A percentile compares a stretch with the other conserved stretches of the same genome.
phyloP scores from a whole-genome alignment of 1,139 yeast species.

The Pichia terricola region DNA sequence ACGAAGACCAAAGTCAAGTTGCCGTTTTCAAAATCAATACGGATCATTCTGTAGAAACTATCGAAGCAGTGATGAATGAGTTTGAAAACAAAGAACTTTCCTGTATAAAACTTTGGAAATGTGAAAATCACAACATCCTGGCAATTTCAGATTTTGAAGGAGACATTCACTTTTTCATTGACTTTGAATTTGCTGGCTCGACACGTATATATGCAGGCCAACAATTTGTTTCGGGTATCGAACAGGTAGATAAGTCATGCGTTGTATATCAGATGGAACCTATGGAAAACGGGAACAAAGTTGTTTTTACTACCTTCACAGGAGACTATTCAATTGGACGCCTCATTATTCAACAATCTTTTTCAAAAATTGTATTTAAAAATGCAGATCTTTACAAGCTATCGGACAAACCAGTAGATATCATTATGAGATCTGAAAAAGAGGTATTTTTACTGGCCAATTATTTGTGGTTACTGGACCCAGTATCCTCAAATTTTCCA shows the following conservation, averaged over 20 bases:
- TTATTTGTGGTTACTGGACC: not conserved
- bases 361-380: too few relatives aligned
- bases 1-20: not conserved
- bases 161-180: not conserved
- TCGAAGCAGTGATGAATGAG: not conserved
- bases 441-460: not conserved
- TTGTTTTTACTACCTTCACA: not conserved
- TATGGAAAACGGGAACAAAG: too few relatives aligned
- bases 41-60: not conserved
- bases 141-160: not conserved
- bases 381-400: too few relatives aligned
- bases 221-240: too few relatives aligned
- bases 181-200: not conserved
- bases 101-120: not conserved
- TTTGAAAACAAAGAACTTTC: not conserved
- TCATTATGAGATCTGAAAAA: not conserved
- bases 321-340: not conserved
- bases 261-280: too few relatives aligned
- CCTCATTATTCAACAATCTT: too few relatives aligned
- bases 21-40: not conserved
- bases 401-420: not conserved
- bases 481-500: not conserved
- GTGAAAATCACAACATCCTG: not conserved
- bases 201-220: too few relatives aligned
- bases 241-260: too few relatives aligned